Base-by-base conservation (phyloP, 129 eudicot genomes). In the Flaveria bidentis region DNA sequence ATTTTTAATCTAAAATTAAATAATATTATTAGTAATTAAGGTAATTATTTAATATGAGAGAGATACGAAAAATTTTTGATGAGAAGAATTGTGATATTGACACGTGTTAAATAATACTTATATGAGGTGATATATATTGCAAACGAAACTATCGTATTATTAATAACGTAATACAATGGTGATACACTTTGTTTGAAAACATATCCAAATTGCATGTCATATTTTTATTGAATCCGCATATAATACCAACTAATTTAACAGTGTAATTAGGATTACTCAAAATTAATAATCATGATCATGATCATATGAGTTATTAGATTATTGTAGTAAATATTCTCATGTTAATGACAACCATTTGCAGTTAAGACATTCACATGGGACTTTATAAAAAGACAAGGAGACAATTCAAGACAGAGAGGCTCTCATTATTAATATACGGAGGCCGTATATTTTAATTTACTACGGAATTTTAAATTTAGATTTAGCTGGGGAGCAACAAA, bases 331-430 rank as follows among this genome's bases (percentile, higher is more conserved):
- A 52, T 77, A 12, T 42, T n/a, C 55, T 55, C 58, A 55, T 53
- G 67, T 66, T 67, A 67, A 67, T 44, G 81, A 68, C 69, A 77
- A 11, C 81, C 75, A 77, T 17, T 68, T 77, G 39, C 81, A 68
- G 69, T 77, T 53, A 15, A 56, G 75, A 17, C 61, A 63, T 3
- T 75, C 62, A 75, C 61, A 75, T 75, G 79, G 71, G 49, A n/a
- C 11, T 75, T 46, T 75, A 45, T 23, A 41, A 57, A 56, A 39
- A 57, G n/a, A 73, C 77, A 56, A 39, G 68, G 81, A 44, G 41
- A 56, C 45, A 53, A n/a, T 14, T 39, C 33, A 39, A 11, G 74
- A 53, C 81, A 67, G 76, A 36, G 17, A 22, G 77, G 41, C 67
- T 52, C 74, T 42, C 41, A 36, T 36, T 36, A 36, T 5, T 36